These are phyloP conservation scores for Stemphylium vesicarium DNA, from an alignment of 2,329 filamentous ascomycete genomes.

Conservation along the genomic window DNA sequence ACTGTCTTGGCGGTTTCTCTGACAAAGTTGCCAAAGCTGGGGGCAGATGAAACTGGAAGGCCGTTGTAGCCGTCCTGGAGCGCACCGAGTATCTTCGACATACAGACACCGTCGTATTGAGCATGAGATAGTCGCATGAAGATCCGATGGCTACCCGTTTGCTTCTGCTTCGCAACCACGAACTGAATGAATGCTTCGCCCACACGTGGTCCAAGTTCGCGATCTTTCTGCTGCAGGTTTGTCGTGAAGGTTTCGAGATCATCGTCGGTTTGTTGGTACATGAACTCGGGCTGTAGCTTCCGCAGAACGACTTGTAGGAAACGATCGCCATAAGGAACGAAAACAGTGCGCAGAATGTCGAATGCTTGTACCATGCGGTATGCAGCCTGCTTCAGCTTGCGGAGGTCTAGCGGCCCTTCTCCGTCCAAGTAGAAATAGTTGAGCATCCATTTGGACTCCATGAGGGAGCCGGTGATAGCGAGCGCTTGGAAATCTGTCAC, in stretches of 20 bases:
- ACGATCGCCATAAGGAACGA: slow-evolving; percentile 42
- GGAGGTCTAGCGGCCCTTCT: slow-evolving; percentile 37
- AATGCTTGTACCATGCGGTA: slow-evolving; percentile 42
- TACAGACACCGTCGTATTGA: slow-evolving; percentile 44
- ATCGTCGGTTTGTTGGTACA: slow-evolving; percentile 38
- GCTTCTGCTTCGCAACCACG: slow-evolving; percentile 40
- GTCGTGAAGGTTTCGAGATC: slow-evolving; percentile 38
- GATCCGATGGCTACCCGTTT: slow-evolving; percentile 35
- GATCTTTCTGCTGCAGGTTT: slow-evolving; percentile 37
- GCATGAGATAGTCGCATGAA: slow-evolving; percentile 45
- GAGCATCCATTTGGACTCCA: slow-evolving; percentile 46
- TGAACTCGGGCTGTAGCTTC: slow-evolving; percentile 41
- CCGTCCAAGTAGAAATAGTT: slow-evolving; percentile 46
- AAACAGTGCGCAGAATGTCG: slow-evolving; percentile 45
- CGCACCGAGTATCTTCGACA: slow-evolving; percentile 37
- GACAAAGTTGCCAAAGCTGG: slow-evolving; percentile 42
- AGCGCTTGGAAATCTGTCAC: slow-evolving; percentile 45
- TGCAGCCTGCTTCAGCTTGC: slow-evolving; percentile 39
- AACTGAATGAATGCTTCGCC: slow-evolving; percentile 44
- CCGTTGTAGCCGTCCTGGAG: slow-evolving; percentile 43
- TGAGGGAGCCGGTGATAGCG: slow-evolving; percentile 42
- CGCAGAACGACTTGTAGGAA: slow-evolving; percentile 44
- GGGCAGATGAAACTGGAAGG: slow-evolving; percentile 38
- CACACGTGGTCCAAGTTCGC: slow-evolving; percentile 36
- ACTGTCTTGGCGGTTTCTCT: slow-evolving; percentile 37